These are phyloP conservation scores for Puya raimondii DNA, from an alignment of 176 grass and related monocot species.

Conservation along the genomic window DNA sequence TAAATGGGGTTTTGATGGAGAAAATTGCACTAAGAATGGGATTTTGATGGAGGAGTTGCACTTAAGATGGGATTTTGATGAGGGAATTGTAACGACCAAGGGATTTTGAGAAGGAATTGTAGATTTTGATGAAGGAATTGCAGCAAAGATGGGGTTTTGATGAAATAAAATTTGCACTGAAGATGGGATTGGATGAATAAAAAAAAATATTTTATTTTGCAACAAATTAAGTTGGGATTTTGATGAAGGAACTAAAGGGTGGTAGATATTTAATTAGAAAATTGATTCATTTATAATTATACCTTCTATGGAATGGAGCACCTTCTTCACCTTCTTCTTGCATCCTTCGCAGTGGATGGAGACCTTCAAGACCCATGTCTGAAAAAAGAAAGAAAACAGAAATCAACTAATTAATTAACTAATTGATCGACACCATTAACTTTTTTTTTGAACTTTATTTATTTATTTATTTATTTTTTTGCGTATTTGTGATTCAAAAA, in stretches of 20 bases:
- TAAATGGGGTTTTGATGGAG: too few relatives aligned
- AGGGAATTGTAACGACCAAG: too few relatives aligned
- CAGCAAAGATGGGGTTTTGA: too few relatives aligned
- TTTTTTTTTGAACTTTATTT: too few relatives aligned
- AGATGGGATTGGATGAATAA: background rate
- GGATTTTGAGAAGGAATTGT: too few relatives aligned
- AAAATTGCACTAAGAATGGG: too few relatives aligned
- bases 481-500: too few relatives aligned
- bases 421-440: background rate
- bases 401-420: constrained; percentile 5
- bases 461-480: too few relatives aligned
- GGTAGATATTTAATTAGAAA: background rate
- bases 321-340: constrained; percentile 98
- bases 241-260: background rate
- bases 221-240: constrained; percentile 1
- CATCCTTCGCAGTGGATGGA: constrained; percentile 98
- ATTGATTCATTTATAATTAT: constrained; percentile 1
- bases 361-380: constrained; percentile 78
- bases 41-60: too few relatives aligned
- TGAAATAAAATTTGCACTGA: constrained; percentile 3
- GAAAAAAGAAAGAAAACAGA: constrained; percentile 7
- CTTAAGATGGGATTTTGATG: too few relatives aligned
- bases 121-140: too few relatives aligned
- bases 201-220: background rate
- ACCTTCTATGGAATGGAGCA: constrained; percentile 93